Evolutionary conservation across 345 rosid genomes (phyloP).

Genomic region (Sapria himalayana): DNA sequence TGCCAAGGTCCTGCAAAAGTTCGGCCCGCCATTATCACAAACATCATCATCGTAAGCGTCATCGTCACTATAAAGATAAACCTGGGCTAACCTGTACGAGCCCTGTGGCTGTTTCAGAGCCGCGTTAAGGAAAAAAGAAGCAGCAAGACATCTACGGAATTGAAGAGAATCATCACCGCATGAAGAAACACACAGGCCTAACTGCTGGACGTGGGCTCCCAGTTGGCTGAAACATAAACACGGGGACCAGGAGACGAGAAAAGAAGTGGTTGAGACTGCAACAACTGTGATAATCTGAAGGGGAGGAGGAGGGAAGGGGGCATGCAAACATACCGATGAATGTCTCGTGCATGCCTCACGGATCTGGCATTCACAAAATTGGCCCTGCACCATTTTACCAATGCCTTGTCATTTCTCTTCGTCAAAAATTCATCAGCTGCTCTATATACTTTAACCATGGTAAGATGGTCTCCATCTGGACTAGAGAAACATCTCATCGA

Average conservation of each 20-base stretch:
- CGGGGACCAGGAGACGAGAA: conserved; percentile 4
- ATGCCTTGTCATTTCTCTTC: conserved; percentile 37
- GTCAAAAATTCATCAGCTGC: conserved; percentile 44
- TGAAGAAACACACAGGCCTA: conserved; percentile 56
- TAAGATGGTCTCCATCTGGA: conserved; percentile 79
- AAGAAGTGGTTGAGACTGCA: too few relatives aligned
- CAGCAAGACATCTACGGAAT: conserved; percentile 75
- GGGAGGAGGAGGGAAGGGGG: not conserved
- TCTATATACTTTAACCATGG: conserved; percentile 63
- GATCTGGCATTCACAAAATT: conserved; percentile 62
- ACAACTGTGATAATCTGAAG: not conserved
- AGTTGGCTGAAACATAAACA: conserved; percentile 55
- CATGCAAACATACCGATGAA: conserved; percentile 30
- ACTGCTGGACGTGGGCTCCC: conserved; percentile 43
- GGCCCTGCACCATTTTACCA: conserved; percentile 80
- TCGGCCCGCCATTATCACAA: too few relatives aligned
- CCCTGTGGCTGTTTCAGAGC: conserved; percentile 82
- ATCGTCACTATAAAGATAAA: too few relatives aligned
- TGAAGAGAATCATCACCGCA: conserved; percentile 65
- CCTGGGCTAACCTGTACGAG: conserved; percentile 80
- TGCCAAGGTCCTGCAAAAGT: conserved; percentile 74
- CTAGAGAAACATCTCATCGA: conserved; percentile 63
- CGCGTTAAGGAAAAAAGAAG: conserved; percentile 86
- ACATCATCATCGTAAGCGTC: too few relatives aligned
- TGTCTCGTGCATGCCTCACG: conserved; percentile 64